Evolutionary conservation across 305 asterid genomes (phyloP).

Genomic region (Andrographis paniculata): DNA sequence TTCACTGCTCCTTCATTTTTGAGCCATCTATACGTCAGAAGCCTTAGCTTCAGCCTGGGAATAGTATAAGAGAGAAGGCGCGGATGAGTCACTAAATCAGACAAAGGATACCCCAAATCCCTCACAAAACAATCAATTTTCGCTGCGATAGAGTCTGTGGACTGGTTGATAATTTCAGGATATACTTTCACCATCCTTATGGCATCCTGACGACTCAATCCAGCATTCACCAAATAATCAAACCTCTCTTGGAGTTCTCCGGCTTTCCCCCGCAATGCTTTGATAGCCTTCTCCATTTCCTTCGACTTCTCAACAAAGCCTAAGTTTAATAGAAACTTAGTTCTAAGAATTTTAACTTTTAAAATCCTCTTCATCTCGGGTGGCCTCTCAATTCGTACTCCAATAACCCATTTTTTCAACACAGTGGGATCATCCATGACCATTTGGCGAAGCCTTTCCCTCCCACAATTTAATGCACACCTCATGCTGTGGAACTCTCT

Average conservation of each 20-base stretch:
- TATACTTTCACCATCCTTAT: constrained; percentile 35
- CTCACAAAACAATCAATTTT: constrained; percentile 47
- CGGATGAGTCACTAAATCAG: constrained; percentile 44
- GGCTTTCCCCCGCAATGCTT: constrained; percentile 49
- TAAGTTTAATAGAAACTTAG: constrained; percentile 49
- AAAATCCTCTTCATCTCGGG: constrained; percentile 19
- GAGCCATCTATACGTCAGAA: constrained; percentile 65
- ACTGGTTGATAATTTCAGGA: constrained; percentile 65
- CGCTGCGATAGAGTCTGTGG: constrained; percentile 35
- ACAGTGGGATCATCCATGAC: constrained; percentile 47
- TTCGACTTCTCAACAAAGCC: constrained; percentile 57
- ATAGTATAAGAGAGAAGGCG: constrained; percentile 36
- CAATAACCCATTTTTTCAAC: constrained; percentile 43
- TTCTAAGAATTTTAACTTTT: constrained; percentile 31
- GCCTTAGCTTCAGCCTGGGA: constrained; percentile 51
- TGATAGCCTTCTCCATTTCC: constrained; percentile 55
- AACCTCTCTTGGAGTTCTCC: constrained; percentile 69
- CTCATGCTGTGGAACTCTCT: constrained; percentile 36
- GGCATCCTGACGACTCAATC: constrained; percentile 45
- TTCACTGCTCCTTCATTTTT: constrained; percentile 32
- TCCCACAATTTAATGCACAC: constrained; percentile 30
- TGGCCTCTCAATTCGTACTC: constrained; percentile 29
- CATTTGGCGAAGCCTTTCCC: constrained; percentile 34
- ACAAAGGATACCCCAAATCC: constrained; percentile 47
- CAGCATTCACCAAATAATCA: constrained; percentile 49